phyloP scores from a whole-genome alignment of 2,329 filamentous ascomycete species.

The Lasiodiplodia citricola region DNA sequence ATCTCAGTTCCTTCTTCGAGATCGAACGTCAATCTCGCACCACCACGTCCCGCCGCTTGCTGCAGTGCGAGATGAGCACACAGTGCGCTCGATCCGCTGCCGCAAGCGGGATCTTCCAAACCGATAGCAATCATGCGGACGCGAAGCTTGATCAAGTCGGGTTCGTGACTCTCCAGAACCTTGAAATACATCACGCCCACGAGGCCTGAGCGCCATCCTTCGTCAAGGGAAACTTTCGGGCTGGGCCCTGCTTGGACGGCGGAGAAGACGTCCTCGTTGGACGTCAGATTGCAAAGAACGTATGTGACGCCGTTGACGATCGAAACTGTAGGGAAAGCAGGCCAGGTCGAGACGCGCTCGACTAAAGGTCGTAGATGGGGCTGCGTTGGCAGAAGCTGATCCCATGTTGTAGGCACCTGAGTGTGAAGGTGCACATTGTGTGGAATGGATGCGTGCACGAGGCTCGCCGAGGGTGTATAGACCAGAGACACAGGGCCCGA shows the following conservation, averaged over 20 bases:
- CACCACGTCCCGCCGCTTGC: neutral
- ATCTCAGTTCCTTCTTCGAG: neutral
- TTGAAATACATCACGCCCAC: neutral
- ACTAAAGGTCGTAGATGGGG: neutral
- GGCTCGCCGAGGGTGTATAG: neutral
- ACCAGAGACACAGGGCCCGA: neutral
- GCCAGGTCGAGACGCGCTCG: no score
- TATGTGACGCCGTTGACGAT: no score
- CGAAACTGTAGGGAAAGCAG: no score
- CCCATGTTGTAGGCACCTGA: neutral
- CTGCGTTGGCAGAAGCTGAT: neutral
- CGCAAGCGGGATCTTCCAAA: neutral
- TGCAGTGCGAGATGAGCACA: neutral
- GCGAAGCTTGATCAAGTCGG: neutral
- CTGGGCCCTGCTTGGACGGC: neutral
- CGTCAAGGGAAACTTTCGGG: neutral
- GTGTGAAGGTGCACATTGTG: neutral
- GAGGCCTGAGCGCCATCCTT: neutral
- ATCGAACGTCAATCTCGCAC: neutral
- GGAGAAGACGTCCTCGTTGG: neutral
- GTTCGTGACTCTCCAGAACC: neutral
- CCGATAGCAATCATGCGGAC: neutral
- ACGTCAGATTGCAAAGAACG: no score
- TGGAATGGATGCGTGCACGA: neutral
- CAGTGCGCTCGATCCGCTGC: neutral